Base-by-base conservation (phyloP, 1,284 basidiomycete genomes). In the Fomitopsis pinicola region DNA sequence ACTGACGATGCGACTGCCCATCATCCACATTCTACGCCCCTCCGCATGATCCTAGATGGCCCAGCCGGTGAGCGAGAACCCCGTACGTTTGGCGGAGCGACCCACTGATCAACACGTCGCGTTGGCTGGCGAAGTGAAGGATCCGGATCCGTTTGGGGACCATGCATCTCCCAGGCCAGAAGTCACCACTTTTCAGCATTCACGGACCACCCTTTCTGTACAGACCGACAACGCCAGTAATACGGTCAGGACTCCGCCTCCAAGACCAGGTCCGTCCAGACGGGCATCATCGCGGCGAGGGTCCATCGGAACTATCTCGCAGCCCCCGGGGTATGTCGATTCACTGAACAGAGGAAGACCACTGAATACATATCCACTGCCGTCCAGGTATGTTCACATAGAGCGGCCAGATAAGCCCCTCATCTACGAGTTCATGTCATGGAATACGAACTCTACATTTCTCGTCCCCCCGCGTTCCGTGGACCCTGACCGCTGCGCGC, bases 361-460 rank as follows among this genome's bases (percentile, higher is more conserved):
- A 33, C 30, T 33, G 30, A 33, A 33, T 8, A 33, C 30, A 33
- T 33, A 33, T 8, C 4, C 46, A 26, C 14, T 33, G 22, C 2
- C 28, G 5, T 30, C 15, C 58, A 71, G 69, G 22, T 71, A 71
- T 40, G 56, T 53, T 28, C 68, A 68, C 30, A 63, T 66, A 7
- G 58, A 70, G 42, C 66, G 71, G 3, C 70, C 71, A n/a, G 69
- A 69, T 59, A 69, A 72, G 44, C 77, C 78, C 12, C 64, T 76
- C 14, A 74, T 71, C 30, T 80, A 79, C 68, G 72, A 69, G 0
- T 79, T 79, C 67, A 72, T 73, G 5, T 64, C 71, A 22, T 76
- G 76, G 75, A 66, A 68, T 40, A 63, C 70, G 45, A 67, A 74
- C 42, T 71, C 72, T 17, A 75, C 77, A 71, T 67, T 75, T 28